A percentile compares a stretch with the other conserved stretches of the same genome.
Evolutionary conservation across 176 grass and related monocot species (phyloP).

Genomic region (Bothriochloa decipiens): DNA sequence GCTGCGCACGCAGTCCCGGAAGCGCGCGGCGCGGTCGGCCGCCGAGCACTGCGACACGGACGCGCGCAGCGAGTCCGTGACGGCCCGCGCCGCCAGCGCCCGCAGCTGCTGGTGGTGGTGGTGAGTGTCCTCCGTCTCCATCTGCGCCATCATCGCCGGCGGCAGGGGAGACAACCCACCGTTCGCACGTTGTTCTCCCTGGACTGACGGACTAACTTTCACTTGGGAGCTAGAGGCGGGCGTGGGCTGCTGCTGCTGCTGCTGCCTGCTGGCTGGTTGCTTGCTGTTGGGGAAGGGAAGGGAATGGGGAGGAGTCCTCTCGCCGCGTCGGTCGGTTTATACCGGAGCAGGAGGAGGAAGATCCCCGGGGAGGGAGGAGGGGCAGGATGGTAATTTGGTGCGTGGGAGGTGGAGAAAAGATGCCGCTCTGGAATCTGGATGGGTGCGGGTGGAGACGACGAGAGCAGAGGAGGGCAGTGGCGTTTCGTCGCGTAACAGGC

Average conservation of each 20-base stretch:
- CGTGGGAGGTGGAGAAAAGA: conserved; percentile 44
- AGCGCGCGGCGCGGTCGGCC: conserved; percentile 42
- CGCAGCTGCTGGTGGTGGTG: conserved; percentile 24
- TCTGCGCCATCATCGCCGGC: too few species aligned
- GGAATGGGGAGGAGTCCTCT: too few species aligned
- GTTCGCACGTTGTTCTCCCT: too few species aligned
- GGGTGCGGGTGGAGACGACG: not conserved
- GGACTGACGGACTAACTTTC: too few species aligned
- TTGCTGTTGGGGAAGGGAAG: too few species aligned
- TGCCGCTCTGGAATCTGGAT: not conserved
- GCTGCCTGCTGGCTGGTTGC: too few species aligned
- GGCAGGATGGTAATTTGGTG: conserved; percentile 2
- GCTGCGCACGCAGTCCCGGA: conserved; percentile 69
- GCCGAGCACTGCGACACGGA: not conserved
- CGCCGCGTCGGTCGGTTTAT: too few species aligned
- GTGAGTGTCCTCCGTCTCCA: too few species aligned
- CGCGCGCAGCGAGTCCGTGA: conserved; percentile 52
- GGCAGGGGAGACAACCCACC: too few species aligned
- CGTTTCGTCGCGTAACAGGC: conserved; percentile 87
- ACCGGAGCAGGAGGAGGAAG: not conserved
- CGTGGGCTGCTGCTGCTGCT: too few species aligned
- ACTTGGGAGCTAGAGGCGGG: too few species aligned
- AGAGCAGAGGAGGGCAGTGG: not conserved
- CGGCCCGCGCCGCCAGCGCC: conserved; percentile 46
- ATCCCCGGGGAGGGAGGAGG: not conserved